phyloP scores from a whole-genome alignment of 2,329 filamentous ascomycete genomes.

The Conoideocrella luteorostrata region DNA sequence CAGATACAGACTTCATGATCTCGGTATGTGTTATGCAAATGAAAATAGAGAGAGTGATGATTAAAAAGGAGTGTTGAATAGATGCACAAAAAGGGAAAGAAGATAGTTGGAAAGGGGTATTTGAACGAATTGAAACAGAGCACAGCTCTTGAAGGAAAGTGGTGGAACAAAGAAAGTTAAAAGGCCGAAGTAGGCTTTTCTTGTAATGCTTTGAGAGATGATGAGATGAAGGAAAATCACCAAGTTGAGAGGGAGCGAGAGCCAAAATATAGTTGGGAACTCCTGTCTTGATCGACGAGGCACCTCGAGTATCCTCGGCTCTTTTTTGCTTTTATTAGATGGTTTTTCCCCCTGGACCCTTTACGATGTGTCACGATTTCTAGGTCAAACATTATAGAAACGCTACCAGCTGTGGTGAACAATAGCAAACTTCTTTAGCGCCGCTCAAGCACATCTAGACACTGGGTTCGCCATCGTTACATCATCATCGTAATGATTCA shows the following conservation, averaged over 20 bases:
- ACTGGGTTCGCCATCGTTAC: background rate
- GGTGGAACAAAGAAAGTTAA: slow-evolving; percentile 12
- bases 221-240: background rate
- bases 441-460: background rate
- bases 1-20: slow-evolving; percentile 22
- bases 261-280: slow-evolving; percentile 2
- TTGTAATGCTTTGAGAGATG: slow-evolving; percentile 8
- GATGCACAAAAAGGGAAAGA: slow-evolving; percentile 6
- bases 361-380: background rate
- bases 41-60: background rate
- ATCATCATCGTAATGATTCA: background rate
- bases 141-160: slow-evolving; percentile 21
- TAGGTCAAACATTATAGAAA: background rate
- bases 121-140: slow-evolving; percentile 19
- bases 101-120: slow-evolving; percentile 8
- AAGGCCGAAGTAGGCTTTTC: background rate
- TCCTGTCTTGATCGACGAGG: background rate
- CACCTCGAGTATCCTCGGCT: too few relatives aligned
- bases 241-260: background rate
- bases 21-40: background rate
- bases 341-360: too few relatives aligned
- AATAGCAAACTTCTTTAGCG: background rate
- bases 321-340: too few relatives aligned
- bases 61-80: too few relatives aligned
- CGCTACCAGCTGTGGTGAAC: background rate